Evolutionary conservation across 805 yeast species (phyloP).

Genomic region (Komagataella pseudopastoris): DNA sequence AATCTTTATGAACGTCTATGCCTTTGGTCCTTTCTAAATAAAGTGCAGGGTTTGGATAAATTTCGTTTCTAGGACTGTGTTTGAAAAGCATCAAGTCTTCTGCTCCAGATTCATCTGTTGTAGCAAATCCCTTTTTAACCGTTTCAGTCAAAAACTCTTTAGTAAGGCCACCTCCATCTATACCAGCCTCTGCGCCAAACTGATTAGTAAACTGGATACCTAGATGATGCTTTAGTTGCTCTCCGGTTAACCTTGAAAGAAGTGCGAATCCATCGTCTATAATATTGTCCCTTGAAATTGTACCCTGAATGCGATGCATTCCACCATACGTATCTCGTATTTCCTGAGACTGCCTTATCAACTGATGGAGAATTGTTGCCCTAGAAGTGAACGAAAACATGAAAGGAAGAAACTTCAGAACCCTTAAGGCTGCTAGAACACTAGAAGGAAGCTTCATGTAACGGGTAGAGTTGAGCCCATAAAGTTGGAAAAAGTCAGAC

Average conservation of each 20-base stretch:
- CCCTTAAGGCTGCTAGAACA: slow-evolving; percentile 1
- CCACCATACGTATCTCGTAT: slow-evolving; percentile 11
- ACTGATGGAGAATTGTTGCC: slow-evolving; percentile 55
- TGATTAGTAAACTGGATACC: slow-evolving; percentile 58
- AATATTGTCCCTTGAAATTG: slow-evolving; percentile 55
- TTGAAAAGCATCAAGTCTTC: slow-evolving; percentile 20
- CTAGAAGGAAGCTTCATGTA: neutral
- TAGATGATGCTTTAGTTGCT: slow-evolving; percentile 42
- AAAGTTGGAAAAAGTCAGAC: neutral
- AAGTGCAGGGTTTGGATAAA: slow-evolving; percentile 59
- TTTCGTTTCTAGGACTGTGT: slow-evolving; percentile 34
- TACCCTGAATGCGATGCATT: slow-evolving; percentile 24
- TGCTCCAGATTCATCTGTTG: slow-evolving; percentile 5
- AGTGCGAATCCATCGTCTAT: slow-evolving; percentile 61
- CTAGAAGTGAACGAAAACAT: slow-evolving; percentile 66
- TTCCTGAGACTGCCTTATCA: slow-evolving; percentile 40
- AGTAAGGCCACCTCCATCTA: slow-evolving; percentile 95
- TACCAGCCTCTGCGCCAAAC: slow-evolving; percentile 77
- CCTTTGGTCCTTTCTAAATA: slow-evolving; percentile 13
- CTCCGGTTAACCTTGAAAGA: slow-evolving; percentile 36
- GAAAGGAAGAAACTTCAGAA: slow-evolving; percentile 53
- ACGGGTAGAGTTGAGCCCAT: neutral
- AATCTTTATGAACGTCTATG: slow-evolving; percentile 12
- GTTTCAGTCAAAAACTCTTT: slow-evolving; percentile 78
- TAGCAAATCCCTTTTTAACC: slow-evolving; percentile 51